A percentile compares a stretch with the other conserved stretches of the same genome.
phyloP scores from a whole-genome alignment of 2,329 filamentous ascomycete species.

The Aurifilum marmelostoma region DNA sequence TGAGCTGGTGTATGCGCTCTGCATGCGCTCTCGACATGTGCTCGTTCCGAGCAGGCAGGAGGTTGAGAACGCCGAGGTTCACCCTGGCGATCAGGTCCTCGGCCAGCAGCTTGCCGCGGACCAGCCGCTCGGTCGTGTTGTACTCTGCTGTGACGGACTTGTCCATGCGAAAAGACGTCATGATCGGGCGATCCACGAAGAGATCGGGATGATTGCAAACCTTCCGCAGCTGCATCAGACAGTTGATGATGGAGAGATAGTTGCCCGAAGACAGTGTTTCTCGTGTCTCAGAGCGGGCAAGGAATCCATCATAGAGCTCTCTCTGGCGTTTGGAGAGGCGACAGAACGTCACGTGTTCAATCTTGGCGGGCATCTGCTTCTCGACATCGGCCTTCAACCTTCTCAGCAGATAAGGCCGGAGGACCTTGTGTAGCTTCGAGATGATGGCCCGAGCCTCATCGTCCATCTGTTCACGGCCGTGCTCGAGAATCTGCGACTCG shows the following conservation, averaged over 20 bases:
- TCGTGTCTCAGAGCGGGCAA: constrained; percentile 86
- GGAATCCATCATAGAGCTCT: constrained; percentile 94
- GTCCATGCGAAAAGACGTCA: constrained; percentile 93
- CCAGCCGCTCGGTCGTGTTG: constrained; percentile 69
- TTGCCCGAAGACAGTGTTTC: constrained; percentile 90
- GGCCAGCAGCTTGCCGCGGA: constrained; percentile 68
- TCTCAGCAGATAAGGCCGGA: constrained; percentile 88
- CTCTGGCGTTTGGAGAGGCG: constrained; percentile 92
- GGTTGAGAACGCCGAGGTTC: constrained; percentile 76
- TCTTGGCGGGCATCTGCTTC: constrained; percentile 98
- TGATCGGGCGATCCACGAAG: constrained; percentile 93
- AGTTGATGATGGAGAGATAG: constrained; percentile 97
- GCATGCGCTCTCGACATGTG: constrained; percentile 58
- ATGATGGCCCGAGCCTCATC: constrained; percentile 92
- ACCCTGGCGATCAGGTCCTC: constrained; percentile 65
- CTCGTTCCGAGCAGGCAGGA: constrained; percentile 75
- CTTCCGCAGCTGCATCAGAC: constrained; percentile 94
- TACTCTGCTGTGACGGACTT: constrained; percentile 77
- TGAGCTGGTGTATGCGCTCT: constrained; percentile 65
- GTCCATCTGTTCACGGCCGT: constrained; percentile 90
- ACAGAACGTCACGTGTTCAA: constrained; percentile 96
- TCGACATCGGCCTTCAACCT: constrained; percentile 95
- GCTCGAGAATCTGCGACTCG: constrained; percentile 94
- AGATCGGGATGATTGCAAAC: constrained; percentile 98
- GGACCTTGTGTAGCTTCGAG: constrained; percentile 87